Evolutionary conservation across 2,329 filamentous ascomycete genomes (phyloP), one percentile per base, ranked within the genome.

Genomic region (Pleomassaria siparia): DNA sequence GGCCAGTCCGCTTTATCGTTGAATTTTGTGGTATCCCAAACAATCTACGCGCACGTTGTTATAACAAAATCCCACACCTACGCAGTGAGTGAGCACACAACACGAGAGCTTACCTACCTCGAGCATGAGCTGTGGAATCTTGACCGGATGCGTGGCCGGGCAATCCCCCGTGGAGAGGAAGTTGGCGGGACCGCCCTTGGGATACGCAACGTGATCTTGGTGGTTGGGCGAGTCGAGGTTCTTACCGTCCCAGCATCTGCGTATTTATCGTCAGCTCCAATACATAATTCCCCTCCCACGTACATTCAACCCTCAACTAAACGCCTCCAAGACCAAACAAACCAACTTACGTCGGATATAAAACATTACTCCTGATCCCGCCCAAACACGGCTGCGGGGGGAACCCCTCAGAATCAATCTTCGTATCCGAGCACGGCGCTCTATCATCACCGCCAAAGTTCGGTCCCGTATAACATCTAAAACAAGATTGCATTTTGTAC

Each of bases 151-250:
- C 0, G 66, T 67, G 0, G 64, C 48, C 0, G 71, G 71, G 51
- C 71, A 75, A 9, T 56, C 43, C 15, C 71, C 71, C 39, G 67
- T 4, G 48, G 18, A 25, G 6, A 44, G 32, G 28, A 53, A 51
- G 25, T 18, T 41, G 2, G 51, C 13, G 2, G 48, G 51, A 2
- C 50, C 47, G 13, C 8, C 56, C 5, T 10, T 65, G 35, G 85
- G 85, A 66, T 79, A 88, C 18, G 73, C 43, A 77, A 84, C 85
- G 76, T 88, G 87, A 54, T 77, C 76, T 66, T 77, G 72, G 74
- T 81, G 82, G 72, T 83, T 75, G 44, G 76, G 73, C 43, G 84
- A 74, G 49, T 79, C 82, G 28, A 77, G 76, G 35, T 77, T 66
- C 43, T 72, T 67, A 26, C 84, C 85, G 46, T 76, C 72, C 73